phyloP scores from a whole-genome alignment of 345 rosid genomes.

The Eucalyptus marginata region DNA sequence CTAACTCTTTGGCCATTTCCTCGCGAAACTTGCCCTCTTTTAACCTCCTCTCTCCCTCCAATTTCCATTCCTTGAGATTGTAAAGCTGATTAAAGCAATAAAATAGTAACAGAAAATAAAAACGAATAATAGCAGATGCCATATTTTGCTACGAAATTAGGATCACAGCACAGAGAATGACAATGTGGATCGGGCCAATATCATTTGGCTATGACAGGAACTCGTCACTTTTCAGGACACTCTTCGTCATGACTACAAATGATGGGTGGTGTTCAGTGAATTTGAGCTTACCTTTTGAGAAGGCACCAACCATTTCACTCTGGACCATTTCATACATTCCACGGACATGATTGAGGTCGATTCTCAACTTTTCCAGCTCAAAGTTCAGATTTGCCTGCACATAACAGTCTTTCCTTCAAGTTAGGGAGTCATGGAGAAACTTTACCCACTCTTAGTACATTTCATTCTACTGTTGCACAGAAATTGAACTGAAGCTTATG shows the following conservation, averaged over 20 bases:
- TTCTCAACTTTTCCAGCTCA: conserved; percentile 82
- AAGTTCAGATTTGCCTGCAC: conserved; percentile 40
- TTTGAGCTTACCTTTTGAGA: conserved; percentile 49
- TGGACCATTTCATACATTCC: conserved; percentile 75
- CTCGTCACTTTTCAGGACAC: not conserved
- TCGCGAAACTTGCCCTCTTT: conserved; percentile 33
- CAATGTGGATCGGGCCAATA: not conserved
- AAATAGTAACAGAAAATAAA: not conserved
- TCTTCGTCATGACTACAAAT: not conserved
- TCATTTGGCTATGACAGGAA: not conserved
- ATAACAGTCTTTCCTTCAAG: not conserved
- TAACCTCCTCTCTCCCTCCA: conserved; percentile 46
- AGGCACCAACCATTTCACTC: conserved; percentile 60
- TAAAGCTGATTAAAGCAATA: conserved; percentile 22
- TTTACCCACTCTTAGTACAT: not conserved
- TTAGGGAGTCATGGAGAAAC: not conserved
- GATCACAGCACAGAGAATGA: not conserved
- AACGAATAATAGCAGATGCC: not conserved
- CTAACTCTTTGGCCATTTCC: conserved; percentile 43
- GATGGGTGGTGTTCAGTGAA: not conserved
- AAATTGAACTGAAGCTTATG: not conserved
- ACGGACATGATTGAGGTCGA: conserved; percentile 61
- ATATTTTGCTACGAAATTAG: not conserved
- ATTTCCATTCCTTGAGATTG: conserved; percentile 25
- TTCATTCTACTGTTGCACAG: not conserved